Conservation (phyloP, 768 basidiomycete species). For the Amanita phalloides region DNA sequence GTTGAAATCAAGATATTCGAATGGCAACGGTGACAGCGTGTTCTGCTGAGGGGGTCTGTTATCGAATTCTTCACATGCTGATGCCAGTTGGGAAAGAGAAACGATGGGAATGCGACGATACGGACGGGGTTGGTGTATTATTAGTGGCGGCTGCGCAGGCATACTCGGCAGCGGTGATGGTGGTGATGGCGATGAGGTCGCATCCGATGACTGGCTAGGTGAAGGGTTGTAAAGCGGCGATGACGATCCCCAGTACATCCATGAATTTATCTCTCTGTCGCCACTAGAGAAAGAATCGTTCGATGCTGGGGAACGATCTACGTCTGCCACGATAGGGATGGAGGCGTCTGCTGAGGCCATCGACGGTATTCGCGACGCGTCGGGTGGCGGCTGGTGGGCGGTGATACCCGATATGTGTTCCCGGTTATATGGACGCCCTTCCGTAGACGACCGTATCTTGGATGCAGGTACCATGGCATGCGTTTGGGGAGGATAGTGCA, state of each 20-base stretch:
- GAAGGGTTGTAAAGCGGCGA: constrained; percentile 8
- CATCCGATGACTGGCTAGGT: constrained; percentile 8
- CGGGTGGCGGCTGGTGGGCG: background rate
- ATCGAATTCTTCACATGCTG: constrained; percentile 21
- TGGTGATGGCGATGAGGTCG: constrained; percentile 7
- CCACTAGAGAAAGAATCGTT: background rate
- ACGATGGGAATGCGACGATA: constrained; percentile 34
- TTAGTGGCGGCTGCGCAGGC: constrained; percentile 15
- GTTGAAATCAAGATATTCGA: constrained; percentile 5
- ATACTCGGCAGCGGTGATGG: constrained; percentile 12
- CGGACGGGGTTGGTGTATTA: constrained; percentile 36
- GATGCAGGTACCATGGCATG: background rate
- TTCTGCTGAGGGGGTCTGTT: background rate
- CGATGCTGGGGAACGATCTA: background rate
- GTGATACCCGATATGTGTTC: background rate
- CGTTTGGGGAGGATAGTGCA: background rate
- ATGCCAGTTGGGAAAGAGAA: constrained; percentile 29
- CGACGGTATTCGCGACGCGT: background rate
- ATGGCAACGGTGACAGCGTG: constrained; percentile 7
- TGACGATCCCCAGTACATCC: background rate
- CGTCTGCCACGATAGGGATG: background rate
- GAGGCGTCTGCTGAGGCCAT: background rate
- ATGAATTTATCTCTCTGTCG: background rate
- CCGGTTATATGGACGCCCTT: background rate
- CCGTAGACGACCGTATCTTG: constrained; percentile 2